These are phyloP conservation scores for Prototheca stagnorum DNA, from an alignment of 163 green algal species.

Conservation along the genomic window DNA sequence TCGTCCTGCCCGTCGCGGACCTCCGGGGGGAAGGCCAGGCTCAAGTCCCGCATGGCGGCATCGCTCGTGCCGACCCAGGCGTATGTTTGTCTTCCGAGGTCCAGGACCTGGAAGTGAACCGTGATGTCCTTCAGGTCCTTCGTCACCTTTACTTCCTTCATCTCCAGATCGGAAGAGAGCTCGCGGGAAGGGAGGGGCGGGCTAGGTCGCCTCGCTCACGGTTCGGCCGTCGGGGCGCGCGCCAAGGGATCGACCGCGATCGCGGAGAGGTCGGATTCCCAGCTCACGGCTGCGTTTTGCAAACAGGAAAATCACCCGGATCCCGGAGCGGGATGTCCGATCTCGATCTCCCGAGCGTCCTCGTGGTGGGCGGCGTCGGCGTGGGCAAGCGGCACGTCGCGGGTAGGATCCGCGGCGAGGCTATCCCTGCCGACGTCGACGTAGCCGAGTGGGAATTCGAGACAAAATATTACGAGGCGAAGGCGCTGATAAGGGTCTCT, in stretches of 20 bases:
- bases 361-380: too few species aligned
- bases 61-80: conserved; percentile 8
- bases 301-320: background rate
- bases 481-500: too few species aligned
- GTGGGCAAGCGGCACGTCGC: too few species aligned
- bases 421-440: too few species aligned
- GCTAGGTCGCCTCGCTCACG: background rate
- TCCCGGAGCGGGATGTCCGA: too few species aligned
- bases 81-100: conserved; percentile 11
- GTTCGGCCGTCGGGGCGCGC: too few species aligned
- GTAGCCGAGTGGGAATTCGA: conserved; percentile 11
- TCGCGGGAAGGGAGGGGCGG: too few species aligned
- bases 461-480: conserved; percentile 15
- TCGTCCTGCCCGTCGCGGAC: background rate
- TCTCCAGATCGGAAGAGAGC: too few species aligned
- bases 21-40: background rate
- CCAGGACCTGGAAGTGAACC: conserved; percentile 19
- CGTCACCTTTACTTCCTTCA: background rate
- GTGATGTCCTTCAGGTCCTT: conserved; percentile 5
- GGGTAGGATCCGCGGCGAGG: too few species aligned
- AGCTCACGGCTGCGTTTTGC: background rate
- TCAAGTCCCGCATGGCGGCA: background rate
- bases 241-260: background rate
- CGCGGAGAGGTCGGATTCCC: background rate
- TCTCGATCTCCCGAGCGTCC: too few species aligned